phyloP scores from a whole-genome alignment of 2,329 filamentous ascomycete genomes.

The Boeremia lycopersici region DNA sequence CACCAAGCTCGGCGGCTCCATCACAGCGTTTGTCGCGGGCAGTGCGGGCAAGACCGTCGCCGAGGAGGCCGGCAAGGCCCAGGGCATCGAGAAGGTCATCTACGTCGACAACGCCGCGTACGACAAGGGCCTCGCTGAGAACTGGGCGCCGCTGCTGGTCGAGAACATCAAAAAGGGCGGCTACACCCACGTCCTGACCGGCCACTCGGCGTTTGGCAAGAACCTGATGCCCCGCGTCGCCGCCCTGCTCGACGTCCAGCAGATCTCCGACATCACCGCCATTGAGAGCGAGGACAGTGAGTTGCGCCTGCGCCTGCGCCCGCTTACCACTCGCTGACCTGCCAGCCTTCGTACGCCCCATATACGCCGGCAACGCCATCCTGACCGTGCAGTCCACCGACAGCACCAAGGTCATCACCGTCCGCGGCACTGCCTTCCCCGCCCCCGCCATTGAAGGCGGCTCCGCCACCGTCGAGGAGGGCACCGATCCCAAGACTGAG shows the following conservation, averaged over 20 bases:
- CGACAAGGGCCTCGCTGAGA: conserved; percentile 93
- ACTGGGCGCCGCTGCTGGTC: conserved; percentile 87
- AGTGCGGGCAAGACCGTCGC: conserved; percentile 76
- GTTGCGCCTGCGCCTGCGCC: conserved; percentile 29
- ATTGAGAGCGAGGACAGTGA: conserved; percentile 85
- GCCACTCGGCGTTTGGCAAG: conserved; percentile 96
- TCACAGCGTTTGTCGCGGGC: conserved; percentile 89
- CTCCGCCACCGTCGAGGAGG: conserved; percentile 77
- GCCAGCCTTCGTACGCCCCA: conserved; percentile 84
- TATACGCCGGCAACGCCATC: conserved; percentile 97
- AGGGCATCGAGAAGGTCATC: conserved; percentile 90
- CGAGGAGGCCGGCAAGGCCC: conserved; percentile 83
- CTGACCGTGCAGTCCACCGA: conserved; percentile 93
- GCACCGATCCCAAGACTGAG: conserved; percentile 79
- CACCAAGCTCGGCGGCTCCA: conserved; percentile 79
- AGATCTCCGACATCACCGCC: conserved; percentile 87
- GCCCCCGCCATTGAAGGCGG: conserved; percentile 73
- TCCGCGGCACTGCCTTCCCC: conserved; percentile 90
- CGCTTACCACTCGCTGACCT: conserved; percentile 5
- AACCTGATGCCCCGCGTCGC: conserved; percentile 89
- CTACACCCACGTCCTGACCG: conserved; percentile 88
- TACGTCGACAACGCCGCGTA: conserved; percentile 88
- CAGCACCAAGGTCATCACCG: conserved; percentile 83
- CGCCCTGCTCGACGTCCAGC: conserved; percentile 88
- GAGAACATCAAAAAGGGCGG: conserved; percentile 97